A percentile compares a stretch with the other conserved stretches of the same genome.
Conservation (phyloP, 108 stramenopile species). For the Schizochytrium sp. region DNA sequence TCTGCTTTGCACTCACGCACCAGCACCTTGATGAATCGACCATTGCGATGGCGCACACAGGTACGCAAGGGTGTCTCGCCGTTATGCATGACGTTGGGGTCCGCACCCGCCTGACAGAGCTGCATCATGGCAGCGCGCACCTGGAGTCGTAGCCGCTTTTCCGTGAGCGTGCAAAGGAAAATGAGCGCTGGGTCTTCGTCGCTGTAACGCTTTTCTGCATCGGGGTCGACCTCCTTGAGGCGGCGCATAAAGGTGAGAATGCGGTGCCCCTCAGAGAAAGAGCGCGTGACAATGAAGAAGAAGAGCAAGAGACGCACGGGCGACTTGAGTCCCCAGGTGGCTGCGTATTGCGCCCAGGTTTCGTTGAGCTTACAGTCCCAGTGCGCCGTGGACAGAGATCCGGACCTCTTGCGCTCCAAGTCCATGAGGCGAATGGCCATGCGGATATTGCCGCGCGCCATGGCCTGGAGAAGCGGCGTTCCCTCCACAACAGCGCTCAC, state of each 20-base stretch:
- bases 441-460: neutral
- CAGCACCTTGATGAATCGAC: neutral
- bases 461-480: neutral
- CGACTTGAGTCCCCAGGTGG: neutral
- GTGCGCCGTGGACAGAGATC: neutral
- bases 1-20: neutral
- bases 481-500: neutral
- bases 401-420: neutral
- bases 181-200: neutral
- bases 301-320: neutral
- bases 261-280: neutral
- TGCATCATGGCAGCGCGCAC: neutral
- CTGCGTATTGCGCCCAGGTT: neutral
- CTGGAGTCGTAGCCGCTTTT: neutral
- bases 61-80: neutral
- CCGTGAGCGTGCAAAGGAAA: neutral
- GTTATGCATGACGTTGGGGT: neutral
- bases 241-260: neutral
- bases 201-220: neutral
- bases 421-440: constrained; percentile 15
- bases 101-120: neutral
- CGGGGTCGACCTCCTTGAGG: neutral
- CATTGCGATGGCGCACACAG: neutral
- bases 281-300: neutral
- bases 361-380: neutral